Conservation (phyloP, 805 yeast genomes). For the Yarrowia alimentaria region DNA sequence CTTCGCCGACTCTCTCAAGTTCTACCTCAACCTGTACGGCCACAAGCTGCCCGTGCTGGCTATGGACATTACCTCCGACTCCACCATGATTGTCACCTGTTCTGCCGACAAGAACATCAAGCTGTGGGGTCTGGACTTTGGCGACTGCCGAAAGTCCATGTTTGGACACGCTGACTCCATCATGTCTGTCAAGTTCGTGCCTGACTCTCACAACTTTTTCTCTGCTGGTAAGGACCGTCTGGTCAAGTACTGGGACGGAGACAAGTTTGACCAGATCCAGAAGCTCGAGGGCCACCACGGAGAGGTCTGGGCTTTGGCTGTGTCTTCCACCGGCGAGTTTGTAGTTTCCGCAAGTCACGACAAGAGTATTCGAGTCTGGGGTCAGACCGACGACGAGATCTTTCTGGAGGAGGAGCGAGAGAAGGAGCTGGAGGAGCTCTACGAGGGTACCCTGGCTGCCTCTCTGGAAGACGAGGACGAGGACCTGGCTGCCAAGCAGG, state of each 20-base stretch:
- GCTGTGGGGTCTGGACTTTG: conserved; percentile 98
- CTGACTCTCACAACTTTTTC: conserved; percentile 84
- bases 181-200: conserved; percentile 81
- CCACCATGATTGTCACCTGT: conserved; percentile 83
- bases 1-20: conserved; percentile 80
- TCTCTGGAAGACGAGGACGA: conserved; percentile 61
- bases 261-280: conserved; percentile 91
- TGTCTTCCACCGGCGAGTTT: conserved; percentile 63
- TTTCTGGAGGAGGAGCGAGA: conserved; percentile 96
- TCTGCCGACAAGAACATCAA: conserved; percentile 97
- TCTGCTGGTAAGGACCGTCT: conserved; percentile 85
- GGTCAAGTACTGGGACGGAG: conserved; percentile 98
- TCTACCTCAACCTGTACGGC: conserved; percentile 86
- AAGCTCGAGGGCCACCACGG: conserved; percentile 81
- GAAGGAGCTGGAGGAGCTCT: conserved; percentile 87
- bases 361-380: conserved; percentile 91
- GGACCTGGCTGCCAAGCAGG: conserved; percentile 44
- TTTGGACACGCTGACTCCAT: conserved; percentile 97
- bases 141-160: conserved; percentile 95
- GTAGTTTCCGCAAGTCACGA: conserved; percentile 88
- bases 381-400: conserved; percentile 90
- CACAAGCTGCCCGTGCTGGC: conserved; percentile 94
- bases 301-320: conserved; percentile 91
- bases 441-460: conserved; percentile 74
- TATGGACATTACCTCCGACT: conserved; percentile 85